phyloP scores from a whole-genome alignment of 352 stramenopile genomes.

The Globisporangium yorkense region DNA sequence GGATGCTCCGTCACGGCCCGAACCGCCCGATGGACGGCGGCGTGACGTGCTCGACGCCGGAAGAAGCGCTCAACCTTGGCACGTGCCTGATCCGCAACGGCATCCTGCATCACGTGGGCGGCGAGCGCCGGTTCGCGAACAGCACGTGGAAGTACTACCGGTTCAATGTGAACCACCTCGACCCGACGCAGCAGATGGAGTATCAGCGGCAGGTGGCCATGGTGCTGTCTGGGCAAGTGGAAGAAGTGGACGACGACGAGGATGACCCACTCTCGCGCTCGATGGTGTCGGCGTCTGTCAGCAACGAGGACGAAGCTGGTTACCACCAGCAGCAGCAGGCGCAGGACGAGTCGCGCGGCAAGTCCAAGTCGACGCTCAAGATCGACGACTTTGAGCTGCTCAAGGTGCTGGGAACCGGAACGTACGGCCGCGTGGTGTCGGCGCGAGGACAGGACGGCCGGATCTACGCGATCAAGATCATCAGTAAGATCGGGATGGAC shows the following conservation, averaged over 20 bases:
- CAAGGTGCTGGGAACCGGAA: slow-evolving; percentile 79
- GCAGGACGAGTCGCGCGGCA: slow-evolving; percentile 31
- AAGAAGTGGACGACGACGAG: slow-evolving; percentile 70
- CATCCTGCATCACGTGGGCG: slow-evolving; percentile 69
- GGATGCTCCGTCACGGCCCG: slow-evolving; percentile 81
- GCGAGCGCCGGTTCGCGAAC: slow-evolving; percentile 66
- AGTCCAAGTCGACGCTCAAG: slow-evolving; percentile 72
- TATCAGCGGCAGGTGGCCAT: slow-evolving; percentile 46
- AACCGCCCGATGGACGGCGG: slow-evolving; percentile 84
- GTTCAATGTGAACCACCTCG: slow-evolving; percentile 77
- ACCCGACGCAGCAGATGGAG: slow-evolving; percentile 40
- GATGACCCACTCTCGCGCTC: slow-evolving; percentile 54
- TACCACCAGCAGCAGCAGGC: slow-evolving; percentile 19
- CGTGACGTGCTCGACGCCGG: slow-evolving; percentile 76
- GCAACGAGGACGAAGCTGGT: slow-evolving; percentile 53
- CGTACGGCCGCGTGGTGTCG: slow-evolving; percentile 80
- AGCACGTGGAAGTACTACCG: slow-evolving; percentile 87
- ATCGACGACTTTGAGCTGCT: slow-evolving; percentile 88
- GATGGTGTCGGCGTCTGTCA: slow-evolving; percentile 50
- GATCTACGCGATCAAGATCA: slow-evolving; percentile 87
- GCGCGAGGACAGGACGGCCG: slow-evolving; percentile 56
- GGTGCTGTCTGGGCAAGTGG: slow-evolving; percentile 65
- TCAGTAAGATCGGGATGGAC: slow-evolving; percentile 87
- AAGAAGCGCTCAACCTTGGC: slow-evolving; percentile 76
- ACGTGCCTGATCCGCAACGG: slow-evolving; percentile 62